Base-by-base conservation (phyloP, 495 filamentous ascomycete species). In the Aspergillus leporis region DNA sequence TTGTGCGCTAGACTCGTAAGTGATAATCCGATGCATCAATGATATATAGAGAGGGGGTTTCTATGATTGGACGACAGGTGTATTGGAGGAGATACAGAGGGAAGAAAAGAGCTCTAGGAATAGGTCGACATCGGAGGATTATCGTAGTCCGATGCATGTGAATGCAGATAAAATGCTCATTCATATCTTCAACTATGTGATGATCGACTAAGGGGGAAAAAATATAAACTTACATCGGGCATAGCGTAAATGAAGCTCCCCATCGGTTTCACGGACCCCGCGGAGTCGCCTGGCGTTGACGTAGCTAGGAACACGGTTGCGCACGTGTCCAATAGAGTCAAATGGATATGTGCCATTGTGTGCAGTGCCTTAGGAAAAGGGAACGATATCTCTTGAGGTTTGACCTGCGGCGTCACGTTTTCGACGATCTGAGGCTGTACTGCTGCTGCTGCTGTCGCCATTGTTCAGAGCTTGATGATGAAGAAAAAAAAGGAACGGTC, bases 181-280 rank as follows among this genome's bases (percentile, higher is more conserved):
- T n/a, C n/a, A n/a, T n/a, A n/a, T n/a, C n/a, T n/a, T n/a, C n/a
- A n/a, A n/a, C n/a, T n/a, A n/a, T n/a, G n/a, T n/a, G n/a, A n/a
- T 28, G 25, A 28, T 28, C 16, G 32, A 47, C 40, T 30, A 51
- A 21, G 12, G 0, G 22, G 18, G 40, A 23, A 47, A 19, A 34
- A 28, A 19, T 19, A 47, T 38, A 41, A 19, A 75, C 83, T 66
- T 75, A 96, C 92, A 74, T 95, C 88, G 25, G 93, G 93, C 70
- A 97, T 83, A 21, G 94, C 89, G 70, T 96, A 97, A 46, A 98
- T 89, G 69, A 98, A 94, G 57, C 90, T 93, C 9, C 78, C 78
- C 73, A 81, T 73, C 18, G 75, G 70, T 59, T 76, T 78, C 21
- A 70, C 43, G 2, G 69, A 67, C 14, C 72, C 73, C 3, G 66